These are phyloP conservation scores for Hypoxylon trugodes DNA, from an alignment of 495 filamentous ascomycete genomes.

Conservation along the genomic window DNA sequence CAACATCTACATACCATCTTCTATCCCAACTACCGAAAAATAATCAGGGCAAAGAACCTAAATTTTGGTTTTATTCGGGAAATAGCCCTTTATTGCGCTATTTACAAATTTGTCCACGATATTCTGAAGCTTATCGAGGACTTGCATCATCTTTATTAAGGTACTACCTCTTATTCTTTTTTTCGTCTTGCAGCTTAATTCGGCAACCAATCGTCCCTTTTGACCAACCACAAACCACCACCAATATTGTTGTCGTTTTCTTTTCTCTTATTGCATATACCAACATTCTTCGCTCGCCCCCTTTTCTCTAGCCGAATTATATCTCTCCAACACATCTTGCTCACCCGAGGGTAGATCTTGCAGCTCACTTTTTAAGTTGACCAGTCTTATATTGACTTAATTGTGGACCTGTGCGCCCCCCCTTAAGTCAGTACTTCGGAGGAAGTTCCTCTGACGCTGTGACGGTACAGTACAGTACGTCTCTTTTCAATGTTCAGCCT, in stretches of 20 bases:
- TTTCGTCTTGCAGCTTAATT: constrained; percentile 19
- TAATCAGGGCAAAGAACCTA: constrained; percentile 12
- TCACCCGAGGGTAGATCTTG: constrained; percentile 35
- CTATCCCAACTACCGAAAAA: constrained; percentile 25
- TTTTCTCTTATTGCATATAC: constrained; percentile 24
- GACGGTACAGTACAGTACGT: constrained; percentile 48
- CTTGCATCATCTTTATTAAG: constrained; percentile 39
- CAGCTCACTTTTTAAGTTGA: constrained; percentile 9
- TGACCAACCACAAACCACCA: constrained; percentile 14
- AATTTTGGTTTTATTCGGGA: background rate
- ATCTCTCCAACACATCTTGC: constrained; percentile 12
- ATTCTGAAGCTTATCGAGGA: constrained; percentile 23
- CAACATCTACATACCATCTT: no score
- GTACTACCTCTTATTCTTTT: constrained; percentile 29
- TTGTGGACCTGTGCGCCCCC: constrained; percentile 29
- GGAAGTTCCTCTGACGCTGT: constrained; percentile 23
- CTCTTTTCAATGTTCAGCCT: constrained; percentile 38
- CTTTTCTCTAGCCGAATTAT: constrained; percentile 2
- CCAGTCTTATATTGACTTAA: constrained; percentile 22
- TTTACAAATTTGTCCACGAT: constrained; percentile 8
- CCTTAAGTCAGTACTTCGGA: constrained; percentile 29
- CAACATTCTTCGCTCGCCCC: no score
- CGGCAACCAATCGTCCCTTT: constrained; percentile 19
- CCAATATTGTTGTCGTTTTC: constrained; percentile 8
- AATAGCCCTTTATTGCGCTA: constrained; percentile 15